Conservation (phyloP, 192 early-diverging fungal genomes). For the Allomyces arbusculus region DNA sequence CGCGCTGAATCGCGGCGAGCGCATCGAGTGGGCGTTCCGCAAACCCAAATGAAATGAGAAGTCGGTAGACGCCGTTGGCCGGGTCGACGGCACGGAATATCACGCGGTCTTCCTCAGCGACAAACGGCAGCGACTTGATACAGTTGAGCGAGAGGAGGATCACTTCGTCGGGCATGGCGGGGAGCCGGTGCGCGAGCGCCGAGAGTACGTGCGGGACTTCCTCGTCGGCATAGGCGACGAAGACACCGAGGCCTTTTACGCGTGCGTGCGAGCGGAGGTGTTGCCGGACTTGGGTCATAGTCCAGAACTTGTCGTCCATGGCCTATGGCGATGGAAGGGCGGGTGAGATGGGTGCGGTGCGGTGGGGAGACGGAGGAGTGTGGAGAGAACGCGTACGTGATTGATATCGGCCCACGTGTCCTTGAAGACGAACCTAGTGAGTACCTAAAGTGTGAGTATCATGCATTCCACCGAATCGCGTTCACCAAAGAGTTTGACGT, state of each 20-base stretch:
- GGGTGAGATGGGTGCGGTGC: too few relatives aligned
- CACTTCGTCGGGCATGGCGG: neutral
- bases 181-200: neutral
- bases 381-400: neutral
- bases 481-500: neutral
- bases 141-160: neutral
- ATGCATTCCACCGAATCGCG: too few relatives aligned
- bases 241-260: neutral
- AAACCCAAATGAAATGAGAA: neutral
- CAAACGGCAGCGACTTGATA: neutral
- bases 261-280: neutral
- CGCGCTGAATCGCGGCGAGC: neutral
- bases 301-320: neutral
- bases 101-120: neutral
- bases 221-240: neutral
- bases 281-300: neutral
- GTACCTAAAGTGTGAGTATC: too few relatives aligned
- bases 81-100: neutral
- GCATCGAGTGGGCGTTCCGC: neutral
- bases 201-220: neutral
- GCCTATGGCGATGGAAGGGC: neutral
- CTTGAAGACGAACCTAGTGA: too few relatives aligned
- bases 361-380: too few relatives aligned
- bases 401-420: neutral
- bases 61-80: neutral